Conservation (phyloP, 805 yeast species). For the Kodamaea laetipori region DNA sequence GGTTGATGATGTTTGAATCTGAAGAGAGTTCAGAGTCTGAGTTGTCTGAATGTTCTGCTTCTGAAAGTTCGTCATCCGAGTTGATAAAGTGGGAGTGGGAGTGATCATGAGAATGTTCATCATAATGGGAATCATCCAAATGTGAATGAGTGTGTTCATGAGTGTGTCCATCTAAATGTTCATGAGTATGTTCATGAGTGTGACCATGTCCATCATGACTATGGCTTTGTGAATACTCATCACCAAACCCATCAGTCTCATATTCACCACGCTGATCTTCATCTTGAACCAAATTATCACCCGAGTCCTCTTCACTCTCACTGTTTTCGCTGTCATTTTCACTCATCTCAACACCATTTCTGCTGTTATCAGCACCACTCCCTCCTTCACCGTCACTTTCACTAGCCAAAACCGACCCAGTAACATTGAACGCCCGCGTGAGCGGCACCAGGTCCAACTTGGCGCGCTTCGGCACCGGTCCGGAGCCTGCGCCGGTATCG, state of each 20-base stretch:
- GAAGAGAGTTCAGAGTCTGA: conserved; percentile 4
- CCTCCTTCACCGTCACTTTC: conserved; percentile 5
- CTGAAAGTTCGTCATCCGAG: not conserved
- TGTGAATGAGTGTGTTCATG: not conserved
- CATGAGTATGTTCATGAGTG: not conserved
- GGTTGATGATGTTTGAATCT: conserved; percentile 3
- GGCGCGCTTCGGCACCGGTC: conserved; percentile 10
- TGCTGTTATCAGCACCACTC: conserved; percentile 1
- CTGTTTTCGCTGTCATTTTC: conserved; percentile 1
- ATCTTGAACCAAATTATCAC: conserved; percentile 1
- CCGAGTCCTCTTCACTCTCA: conserved; percentile 6
- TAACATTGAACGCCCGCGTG: conserved; percentile 14
- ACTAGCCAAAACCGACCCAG: conserved; percentile 10
- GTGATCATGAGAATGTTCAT: not conserved
- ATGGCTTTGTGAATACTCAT: not conserved
- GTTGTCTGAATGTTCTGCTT: conserved; percentile 3
- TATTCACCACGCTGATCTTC: not conserved
- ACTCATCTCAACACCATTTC: not conserved
- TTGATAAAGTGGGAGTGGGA: not conserved
- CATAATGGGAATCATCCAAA: not conserved
- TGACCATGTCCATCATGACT: too few species aligned
- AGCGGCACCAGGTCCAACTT: conserved; percentile 14
- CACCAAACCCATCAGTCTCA: not conserved
- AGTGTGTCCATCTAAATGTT: not conserved
- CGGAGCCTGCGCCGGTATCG: conserved; percentile 9